phyloP scores from a whole-genome alignment of 148 eudicot species.

The Rhododendron vialii region DNA sequence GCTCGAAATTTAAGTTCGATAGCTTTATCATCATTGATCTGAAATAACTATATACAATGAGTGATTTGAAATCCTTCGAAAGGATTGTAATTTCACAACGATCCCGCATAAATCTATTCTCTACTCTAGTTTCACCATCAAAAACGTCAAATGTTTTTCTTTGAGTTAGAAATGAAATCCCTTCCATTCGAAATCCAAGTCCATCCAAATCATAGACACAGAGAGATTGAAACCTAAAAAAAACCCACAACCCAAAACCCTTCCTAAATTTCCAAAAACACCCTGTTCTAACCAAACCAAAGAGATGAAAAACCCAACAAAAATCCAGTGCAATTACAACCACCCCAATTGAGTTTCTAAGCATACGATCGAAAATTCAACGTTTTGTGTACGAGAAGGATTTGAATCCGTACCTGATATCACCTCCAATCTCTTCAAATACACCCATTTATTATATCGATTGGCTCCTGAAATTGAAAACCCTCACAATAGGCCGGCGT shows the following conservation, averaged over 20 bases:
- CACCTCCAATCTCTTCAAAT: conserved; percentile 30
- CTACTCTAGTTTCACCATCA: not conserved
- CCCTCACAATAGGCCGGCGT: not conserved
- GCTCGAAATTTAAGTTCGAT: not conserved
- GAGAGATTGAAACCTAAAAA: not conserved
- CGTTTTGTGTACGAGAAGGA: not conserved
- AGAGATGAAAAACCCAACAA: not conserved
- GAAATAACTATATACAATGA: not conserved
- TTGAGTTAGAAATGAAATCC: not conserved
- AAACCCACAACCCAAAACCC: not conserved
- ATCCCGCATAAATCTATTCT: not conserved
- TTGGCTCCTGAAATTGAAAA: not conserved
- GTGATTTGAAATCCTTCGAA: not conserved
- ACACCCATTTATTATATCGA: conserved; percentile 13
- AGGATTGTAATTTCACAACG: not conserved
- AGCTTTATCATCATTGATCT: not conserved
- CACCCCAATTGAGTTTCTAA: not conserved
- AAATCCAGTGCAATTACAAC: not conserved
- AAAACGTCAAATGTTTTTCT: not conserved
- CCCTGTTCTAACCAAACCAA: not conserved
- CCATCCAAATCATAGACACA: not conserved
- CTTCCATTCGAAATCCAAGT: not conserved
- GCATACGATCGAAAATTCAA: not conserved
- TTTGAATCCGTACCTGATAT: conserved; percentile 18
- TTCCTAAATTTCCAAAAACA: not conserved